phyloP scores from a whole-genome alignment of 306 rosid species.

The Vigna reflexopilosa region DNA sequence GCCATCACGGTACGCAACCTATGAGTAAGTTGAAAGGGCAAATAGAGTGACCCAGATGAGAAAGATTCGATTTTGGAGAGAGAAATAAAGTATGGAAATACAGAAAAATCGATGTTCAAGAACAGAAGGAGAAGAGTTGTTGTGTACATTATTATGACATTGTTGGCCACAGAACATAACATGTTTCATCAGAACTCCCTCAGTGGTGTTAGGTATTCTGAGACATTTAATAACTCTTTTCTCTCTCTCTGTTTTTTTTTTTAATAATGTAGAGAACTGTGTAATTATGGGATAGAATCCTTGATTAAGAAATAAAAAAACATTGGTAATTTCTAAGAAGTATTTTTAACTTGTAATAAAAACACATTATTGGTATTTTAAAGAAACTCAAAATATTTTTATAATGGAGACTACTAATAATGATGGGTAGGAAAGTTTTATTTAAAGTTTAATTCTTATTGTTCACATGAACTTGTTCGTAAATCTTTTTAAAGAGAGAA shows the following conservation, averaged over 20 bases:
- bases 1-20: constrained; percentile 44
- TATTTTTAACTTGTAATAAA: not conserved
- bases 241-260: not conserved
- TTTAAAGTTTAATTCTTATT: too few species aligned
- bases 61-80: constrained; percentile 48
- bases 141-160: not conserved
- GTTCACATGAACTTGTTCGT: too few species aligned
- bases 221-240: not conserved
- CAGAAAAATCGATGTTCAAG: constrained; percentile 24
- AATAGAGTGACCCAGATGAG: constrained; percentile 40
- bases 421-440: too few species aligned
- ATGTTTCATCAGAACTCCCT: not conserved
- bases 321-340: too few species aligned
- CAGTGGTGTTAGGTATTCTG: not conserved
- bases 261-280: too few species aligned
- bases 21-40: constrained; percentile 23
- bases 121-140: constrained; percentile 2
- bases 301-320: too few species aligned
- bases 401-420: too few species aligned
- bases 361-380: too few species aligned
- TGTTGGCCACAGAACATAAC: constrained; percentile 20
- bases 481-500: too few species aligned
- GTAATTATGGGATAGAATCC: not conserved
- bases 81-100: not conserved
- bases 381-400: too few species aligned